Evolutionary conservation across 2,329 filamentous ascomycete genomes (phyloP).

Genomic region (Helotiales sp.): DNA sequence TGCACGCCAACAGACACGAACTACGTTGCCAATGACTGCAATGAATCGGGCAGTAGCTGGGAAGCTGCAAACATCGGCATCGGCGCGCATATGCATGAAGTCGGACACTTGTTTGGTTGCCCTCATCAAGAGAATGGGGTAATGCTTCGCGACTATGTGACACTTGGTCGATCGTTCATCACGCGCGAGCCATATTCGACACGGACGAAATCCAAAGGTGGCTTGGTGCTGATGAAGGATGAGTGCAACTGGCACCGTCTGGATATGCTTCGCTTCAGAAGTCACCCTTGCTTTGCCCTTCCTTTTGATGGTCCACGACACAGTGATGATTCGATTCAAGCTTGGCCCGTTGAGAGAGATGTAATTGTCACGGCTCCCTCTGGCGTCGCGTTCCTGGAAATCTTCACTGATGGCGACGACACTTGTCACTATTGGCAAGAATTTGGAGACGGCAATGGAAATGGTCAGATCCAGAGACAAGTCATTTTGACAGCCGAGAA

Average conservation of each 20-base stretch:
- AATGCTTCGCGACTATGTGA: slow-evolving; percentile 88
- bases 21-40: slow-evolving; percentile 80
- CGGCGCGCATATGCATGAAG: slow-evolving; percentile 88
- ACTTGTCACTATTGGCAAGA: slow-evolving; percentile 81
- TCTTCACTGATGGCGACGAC: slow-evolving; percentile 78
- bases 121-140: slow-evolving; percentile 88
- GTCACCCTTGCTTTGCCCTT: slow-evolving; percentile 85
- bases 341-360: slow-evolving; percentile 79
- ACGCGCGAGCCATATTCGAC: slow-evolving; percentile 83
- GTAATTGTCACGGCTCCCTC: slow-evolving; percentile 76
- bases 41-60: slow-evolving; percentile 88
- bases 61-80: slow-evolving; percentile 94
- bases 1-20: slow-evolving; percentile 85
- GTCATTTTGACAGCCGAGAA: slow-evolving; percentile 74
- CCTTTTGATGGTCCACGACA: slow-evolving; percentile 68
- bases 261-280: slow-evolving; percentile 84
- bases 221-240: slow-evolving; percentile 70
- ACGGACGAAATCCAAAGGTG: slow-evolving; percentile 80
- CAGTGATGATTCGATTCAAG: slow-evolving; percentile 76
- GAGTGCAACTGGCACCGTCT: slow-evolving; percentile 92
- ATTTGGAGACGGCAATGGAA: slow-evolving; percentile 62
- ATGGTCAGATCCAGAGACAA: slow-evolving; percentile 66
- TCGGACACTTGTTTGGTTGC: slow-evolving; percentile 86
- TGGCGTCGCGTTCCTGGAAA: slow-evolving; percentile 82
- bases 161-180: slow-evolving; percentile 79